phyloP scores from a whole-genome alignment of 345 rosid species.

The Lepidium africanum region DNA sequence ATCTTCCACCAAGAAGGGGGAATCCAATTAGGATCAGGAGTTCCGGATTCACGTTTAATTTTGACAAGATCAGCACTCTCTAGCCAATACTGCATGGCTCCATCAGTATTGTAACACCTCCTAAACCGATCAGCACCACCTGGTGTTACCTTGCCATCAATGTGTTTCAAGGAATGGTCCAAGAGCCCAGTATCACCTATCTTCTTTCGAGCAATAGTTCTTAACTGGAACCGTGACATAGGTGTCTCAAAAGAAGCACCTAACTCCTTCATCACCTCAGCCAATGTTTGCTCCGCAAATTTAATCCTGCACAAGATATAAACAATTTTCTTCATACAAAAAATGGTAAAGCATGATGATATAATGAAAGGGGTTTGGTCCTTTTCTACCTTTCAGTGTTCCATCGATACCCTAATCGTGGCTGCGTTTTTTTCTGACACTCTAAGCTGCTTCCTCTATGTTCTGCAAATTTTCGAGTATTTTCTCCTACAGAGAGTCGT shows the following conservation, averaged over 20 bases:
- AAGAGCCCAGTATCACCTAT: slow-evolving; percentile 94
- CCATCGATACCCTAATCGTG: slow-evolving; percentile 42
- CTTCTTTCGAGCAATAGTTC: slow-evolving; percentile 53
- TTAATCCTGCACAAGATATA: slow-evolving; percentile 45
- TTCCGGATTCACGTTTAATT: slow-evolving; percentile 56
- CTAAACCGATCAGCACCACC: slow-evolving; percentile 74
- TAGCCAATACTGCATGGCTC: slow-evolving; percentile 85
- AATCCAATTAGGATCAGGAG: slow-evolving; percentile 49
- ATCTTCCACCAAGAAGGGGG: slow-evolving; percentile 57
- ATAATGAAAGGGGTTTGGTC: neutral
- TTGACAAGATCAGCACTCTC: slow-evolving; percentile 72
- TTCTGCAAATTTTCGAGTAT: slow-evolving; percentile 11
- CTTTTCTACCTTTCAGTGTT: slow-evolving; percentile 51
- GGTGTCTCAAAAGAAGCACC: slow-evolving; percentile 67
- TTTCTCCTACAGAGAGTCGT: slow-evolving; percentile 25
- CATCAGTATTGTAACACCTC: slow-evolving; percentile 76
- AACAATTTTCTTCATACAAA: neutral
- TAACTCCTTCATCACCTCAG: slow-evolving; percentile 66
- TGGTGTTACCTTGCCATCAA: slow-evolving; percentile 83
- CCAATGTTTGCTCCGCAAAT: slow-evolving; percentile 53
- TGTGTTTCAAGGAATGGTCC: slow-evolving; percentile 89
- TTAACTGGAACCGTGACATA: slow-evolving; percentile 48
- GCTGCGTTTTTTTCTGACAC: slow-evolving; percentile 24
- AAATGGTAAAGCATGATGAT: neutral
- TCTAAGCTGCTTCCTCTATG: slow-evolving; percentile 2